A percentile compares a stretch with the other conserved stretches of the same genome.
These are phyloP conservation scores for Remersonia thermophila DNA, from an alignment of 2,329 filamentous ascomycete genomes.

Conservation along the genomic window DNA sequence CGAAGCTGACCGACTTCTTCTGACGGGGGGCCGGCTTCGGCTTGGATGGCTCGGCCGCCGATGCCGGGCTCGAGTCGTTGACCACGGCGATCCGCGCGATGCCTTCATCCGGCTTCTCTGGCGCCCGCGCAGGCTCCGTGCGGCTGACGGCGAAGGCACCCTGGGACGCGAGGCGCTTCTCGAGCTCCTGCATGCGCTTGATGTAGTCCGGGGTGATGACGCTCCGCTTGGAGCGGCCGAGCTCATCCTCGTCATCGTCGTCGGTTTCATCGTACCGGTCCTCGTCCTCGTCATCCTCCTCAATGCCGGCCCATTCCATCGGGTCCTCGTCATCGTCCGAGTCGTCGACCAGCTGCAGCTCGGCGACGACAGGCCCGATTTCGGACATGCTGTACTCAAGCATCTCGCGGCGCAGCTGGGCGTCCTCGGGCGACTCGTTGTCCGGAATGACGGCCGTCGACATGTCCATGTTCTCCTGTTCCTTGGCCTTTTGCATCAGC, in stretches of 20 bases:
- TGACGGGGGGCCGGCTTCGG: conserved; percentile 7
- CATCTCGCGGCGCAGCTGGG: conserved; percentile 74
- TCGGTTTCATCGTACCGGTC: conserved; percentile 55
- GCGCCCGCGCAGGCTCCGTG: conserved; percentile 30
- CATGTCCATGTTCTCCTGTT: conserved; percentile 36
- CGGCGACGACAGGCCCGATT: conserved; percentile 82
- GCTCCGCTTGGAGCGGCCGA: conserved; percentile 57
- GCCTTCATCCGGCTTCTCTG: conserved; percentile 22
- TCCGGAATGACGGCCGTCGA: conserved; percentile 50
- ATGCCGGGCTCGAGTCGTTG: neutral
- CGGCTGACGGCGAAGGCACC: conserved; percentile 38
- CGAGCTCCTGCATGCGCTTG: conserved; percentile 72
- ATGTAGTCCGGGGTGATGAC: conserved; percentile 64
- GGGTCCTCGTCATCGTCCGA: conserved; percentile 39
- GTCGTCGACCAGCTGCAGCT: conserved; percentile 72
- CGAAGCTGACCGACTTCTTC: conserved; percentile 73
- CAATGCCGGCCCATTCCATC: conserved; percentile 42
- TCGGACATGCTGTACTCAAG: conserved; percentile 79
- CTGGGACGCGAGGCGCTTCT: conserved; percentile 58
- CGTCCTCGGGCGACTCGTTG: conserved; percentile 70
- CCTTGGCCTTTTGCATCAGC: conserved; percentile 44
- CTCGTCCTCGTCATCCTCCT: conserved; percentile 37
- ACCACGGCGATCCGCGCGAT: conserved; percentile 22
- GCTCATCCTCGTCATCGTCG: conserved; percentile 62
- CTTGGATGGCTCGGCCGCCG: neutral